Evolutionary conservation across 371 early-diverging fungal species (phyloP), one percentile per base, ranked within the genome.

Genomic region (Blyttiomyces sp.): DNA sequence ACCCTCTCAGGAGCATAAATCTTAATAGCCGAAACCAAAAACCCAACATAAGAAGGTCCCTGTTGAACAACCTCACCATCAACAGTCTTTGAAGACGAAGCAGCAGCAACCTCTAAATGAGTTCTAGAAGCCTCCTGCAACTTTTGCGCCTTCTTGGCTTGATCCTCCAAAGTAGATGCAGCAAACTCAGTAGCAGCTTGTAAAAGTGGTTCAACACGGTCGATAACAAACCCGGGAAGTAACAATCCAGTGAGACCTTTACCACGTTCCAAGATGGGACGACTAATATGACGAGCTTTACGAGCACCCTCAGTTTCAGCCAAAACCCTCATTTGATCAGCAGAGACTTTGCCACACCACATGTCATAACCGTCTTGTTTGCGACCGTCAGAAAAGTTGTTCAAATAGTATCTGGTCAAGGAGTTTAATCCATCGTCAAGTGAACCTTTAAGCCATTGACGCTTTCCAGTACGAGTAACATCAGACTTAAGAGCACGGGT

Each of bases 401-500:
- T 81, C 50, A 75, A 57, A 62, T 76, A 75, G 71, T 76, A 82
- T 4, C 82, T 72, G 16, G 73, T 77, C 44, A 80, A 59, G 4
- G 74, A 63, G 58, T 76, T 80, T 21, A 75, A 32, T 2, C 74
- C 76, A 50, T 82, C 82, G 42, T 68, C 64, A 16, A 72, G n/a
- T 16, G 26, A 49, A 13, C 82, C 82, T 26, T 46, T 43, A 28
- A 78, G 3, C 57, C 53, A 49, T 24, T 68, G 72, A 42, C 75
- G 63, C 59, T 68, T 72, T 13, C 78, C 83, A 16, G 78, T 73
- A 32, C 72, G 60, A 23, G 83, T 80, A 1, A 84, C 66, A 61
- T 84, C 80, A 30, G 76, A 64, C 46, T 81, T 81, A 48, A 85
- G 69, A 9, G 85, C 84, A 7, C 76, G 64, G 31, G 88, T 86